phyloP scores from a whole-genome alignment of 2,329 filamentous ascomycete genomes.

The Huntiella decipiens region DNA sequence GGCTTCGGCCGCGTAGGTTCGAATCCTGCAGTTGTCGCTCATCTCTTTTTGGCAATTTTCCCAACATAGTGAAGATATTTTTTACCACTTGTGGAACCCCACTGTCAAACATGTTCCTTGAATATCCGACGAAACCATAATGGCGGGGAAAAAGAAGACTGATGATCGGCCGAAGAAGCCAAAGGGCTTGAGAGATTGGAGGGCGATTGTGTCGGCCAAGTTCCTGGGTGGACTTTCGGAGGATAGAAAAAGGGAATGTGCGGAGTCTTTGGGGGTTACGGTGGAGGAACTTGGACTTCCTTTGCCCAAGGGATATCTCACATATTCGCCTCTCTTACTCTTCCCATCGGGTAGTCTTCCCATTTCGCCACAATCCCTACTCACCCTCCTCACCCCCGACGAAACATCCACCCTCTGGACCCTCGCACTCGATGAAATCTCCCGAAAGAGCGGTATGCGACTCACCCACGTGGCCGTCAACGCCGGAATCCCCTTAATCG shows the following conservation, averaged over 20 bases:
- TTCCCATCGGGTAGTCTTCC: constrained; percentile 40
- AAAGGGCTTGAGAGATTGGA: too few relatives aligned
- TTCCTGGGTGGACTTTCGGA: too few relatives aligned
- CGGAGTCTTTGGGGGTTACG: too few relatives aligned
- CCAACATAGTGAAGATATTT: neutral
- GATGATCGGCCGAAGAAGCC: too few relatives aligned
- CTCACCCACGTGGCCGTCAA: constrained; percentile 42
- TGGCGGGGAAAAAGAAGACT: too few relatives aligned
- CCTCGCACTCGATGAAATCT: constrained; percentile 28
- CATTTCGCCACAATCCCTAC: constrained; percentile 22
- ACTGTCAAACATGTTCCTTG: too few relatives aligned
- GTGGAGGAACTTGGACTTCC: neutral
- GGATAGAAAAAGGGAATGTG: too few relatives aligned
- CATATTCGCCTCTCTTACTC: constrained; percentile 42
- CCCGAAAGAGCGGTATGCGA: constrained; percentile 20
- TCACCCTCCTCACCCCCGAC: constrained; percentile 16
- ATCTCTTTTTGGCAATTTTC: neutral
- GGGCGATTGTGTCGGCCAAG: too few relatives aligned
- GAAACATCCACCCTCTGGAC: constrained; percentile 25
- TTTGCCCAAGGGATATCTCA: constrained; percentile 27
- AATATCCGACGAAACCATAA: too few relatives aligned
- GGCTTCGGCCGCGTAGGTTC: constrained; percentile 9
- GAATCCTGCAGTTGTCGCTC: constrained; percentile 9
- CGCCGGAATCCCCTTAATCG: constrained; percentile 35
- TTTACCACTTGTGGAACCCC: neutral